Percentiles rank a stretch among this genome's conserved stretches.
phyloP scores from a whole-genome alignment of 2,329 filamentous ascomycete species.

The Colletotrichum australisinense region DNA sequence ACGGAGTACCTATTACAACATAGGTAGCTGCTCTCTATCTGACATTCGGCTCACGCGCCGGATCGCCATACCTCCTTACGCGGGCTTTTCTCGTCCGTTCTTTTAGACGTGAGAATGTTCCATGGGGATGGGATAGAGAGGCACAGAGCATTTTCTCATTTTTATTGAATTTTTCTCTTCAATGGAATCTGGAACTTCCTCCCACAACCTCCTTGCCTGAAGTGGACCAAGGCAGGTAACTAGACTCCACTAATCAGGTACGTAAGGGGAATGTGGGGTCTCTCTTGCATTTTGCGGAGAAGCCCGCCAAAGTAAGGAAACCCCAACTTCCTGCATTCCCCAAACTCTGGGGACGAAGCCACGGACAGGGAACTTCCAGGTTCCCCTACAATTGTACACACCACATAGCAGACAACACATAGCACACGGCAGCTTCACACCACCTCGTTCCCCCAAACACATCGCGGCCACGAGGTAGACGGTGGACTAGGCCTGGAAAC shows the following conservation, averaged over 20 bases:
- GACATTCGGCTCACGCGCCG: not conserved
- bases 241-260: slow-evolving; percentile 13
- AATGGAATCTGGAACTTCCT: not conserved
- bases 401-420: too few relatives aligned
- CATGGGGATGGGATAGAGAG: not conserved
- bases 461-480: slow-evolving; percentile 19
- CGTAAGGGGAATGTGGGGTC: slow-evolving; percentile 30
- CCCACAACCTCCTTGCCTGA: not conserved
- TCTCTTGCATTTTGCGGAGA: slow-evolving; percentile 27
- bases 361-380: not conserved
- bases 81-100: not conserved
- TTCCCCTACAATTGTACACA: not conserved
- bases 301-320: slow-evolving; percentile 16
- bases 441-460: not conserved
- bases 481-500: not conserved
- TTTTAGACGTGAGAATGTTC: not conserved
- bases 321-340: slow-evolving; percentile 24
- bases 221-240: not conserved
- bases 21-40: not conserved
- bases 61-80: not conserved
- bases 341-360: slow-evolving; percentile 17
- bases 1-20: not conserved
- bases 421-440: not conserved
- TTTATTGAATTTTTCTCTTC: not conserved
- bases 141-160: not conserved